Percentiles rank a stretch among this genome's conserved stretches.
Conservation (phyloP, 2,329 filamentous ascomycete species). For the Cladophialophora carrionii region DNA sequence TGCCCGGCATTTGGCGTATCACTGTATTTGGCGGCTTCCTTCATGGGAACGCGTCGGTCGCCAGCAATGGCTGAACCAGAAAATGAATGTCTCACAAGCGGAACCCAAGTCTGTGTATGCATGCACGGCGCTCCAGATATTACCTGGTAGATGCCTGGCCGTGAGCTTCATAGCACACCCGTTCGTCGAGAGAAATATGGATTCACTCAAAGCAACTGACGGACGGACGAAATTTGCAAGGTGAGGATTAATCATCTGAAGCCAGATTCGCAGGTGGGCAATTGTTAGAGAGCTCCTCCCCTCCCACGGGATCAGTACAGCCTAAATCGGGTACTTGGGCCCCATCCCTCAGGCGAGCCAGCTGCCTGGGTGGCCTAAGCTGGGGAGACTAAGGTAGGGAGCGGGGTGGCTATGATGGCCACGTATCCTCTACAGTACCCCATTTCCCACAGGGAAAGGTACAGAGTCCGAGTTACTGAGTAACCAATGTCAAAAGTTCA, state of each 20-base stretch:
- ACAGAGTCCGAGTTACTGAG: too few relatives aligned
- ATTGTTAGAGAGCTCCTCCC: background rate
- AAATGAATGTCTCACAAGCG: background rate
- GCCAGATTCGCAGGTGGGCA: background rate
- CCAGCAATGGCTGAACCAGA: too few relatives aligned
- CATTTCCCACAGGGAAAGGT: too few relatives aligned
- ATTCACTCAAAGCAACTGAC: background rate
- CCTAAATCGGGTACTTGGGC: too few relatives aligned
- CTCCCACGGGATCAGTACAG: background rate
- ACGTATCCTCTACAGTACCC: too few relatives aligned
- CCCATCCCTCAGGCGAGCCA: too few relatives aligned
- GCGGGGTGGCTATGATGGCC: too few relatives aligned
- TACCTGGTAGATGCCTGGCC: too few relatives aligned
- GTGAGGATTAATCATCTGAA: background rate
- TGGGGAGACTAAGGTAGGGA: too few relatives aligned
- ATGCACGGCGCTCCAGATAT: background rate
- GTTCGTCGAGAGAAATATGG: background rate
- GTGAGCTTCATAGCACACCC: background rate
- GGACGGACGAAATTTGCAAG: background rate
- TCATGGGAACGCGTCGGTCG: background rate
- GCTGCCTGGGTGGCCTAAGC: too few relatives aligned
- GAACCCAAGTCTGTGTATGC: background rate
- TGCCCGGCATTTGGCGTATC: too few relatives aligned
- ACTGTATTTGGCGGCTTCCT: background rate
- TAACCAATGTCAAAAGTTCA: too few relatives aligned